Percentiles rank a stretch among this genome's conserved stretches.
phyloP scores from a whole-genome alignment of 2,329 filamentous ascomycete species.

The Curvularia verruculosa region DNA sequence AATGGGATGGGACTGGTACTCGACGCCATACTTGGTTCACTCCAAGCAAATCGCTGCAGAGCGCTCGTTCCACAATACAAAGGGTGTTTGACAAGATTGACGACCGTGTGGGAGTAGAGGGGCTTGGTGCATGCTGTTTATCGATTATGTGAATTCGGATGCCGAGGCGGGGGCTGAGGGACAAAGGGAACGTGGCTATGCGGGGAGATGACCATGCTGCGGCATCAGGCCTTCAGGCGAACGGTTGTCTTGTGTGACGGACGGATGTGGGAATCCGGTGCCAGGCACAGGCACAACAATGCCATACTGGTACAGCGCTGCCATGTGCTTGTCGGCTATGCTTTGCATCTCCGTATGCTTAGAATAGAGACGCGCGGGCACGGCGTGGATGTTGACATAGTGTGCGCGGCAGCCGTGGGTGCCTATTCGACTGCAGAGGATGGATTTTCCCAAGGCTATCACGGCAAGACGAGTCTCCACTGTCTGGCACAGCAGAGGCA shows the following conservation, averaged over 20 bases:
- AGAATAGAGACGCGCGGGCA: slow-evolving; percentile 21
- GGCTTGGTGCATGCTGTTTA: slow-evolving; percentile 23
- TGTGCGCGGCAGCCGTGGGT: slow-evolving; percentile 12
- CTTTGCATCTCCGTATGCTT: slow-evolving; percentile 19
- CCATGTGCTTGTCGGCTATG: slow-evolving; percentile 19
- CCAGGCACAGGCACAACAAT: neutral
- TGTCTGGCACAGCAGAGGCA: slow-evolving; percentile 13
- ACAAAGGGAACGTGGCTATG: slow-evolving; percentile 20
- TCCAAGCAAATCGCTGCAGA: neutral
- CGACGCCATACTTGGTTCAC: neutral
- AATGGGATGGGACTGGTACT: neutral
- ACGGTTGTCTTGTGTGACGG: slow-evolving; percentile 16
- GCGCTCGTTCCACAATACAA: neutral
- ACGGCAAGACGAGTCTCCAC: slow-evolving; percentile 1
- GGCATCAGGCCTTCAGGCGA: slow-evolving; percentile 10
- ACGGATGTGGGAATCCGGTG: slow-evolving; percentile 3
- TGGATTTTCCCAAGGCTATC: slow-evolving; percentile 2
- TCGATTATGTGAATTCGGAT: slow-evolving; percentile 25
- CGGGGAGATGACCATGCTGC: slow-evolving; percentile 12
- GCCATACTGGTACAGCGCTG: slow-evolving; percentile 6
- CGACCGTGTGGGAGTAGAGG: slow-evolving; percentile 5
- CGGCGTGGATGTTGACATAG: slow-evolving; percentile 4
- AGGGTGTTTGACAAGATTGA: neutral
- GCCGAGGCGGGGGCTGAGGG: slow-evolving; percentile 28
- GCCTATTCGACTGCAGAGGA: slow-evolving; percentile 5